Percentiles rank a stretch among this genome's conserved stretches.
phyloP scores from a whole-genome alignment of 2,329 filamentous ascomycete species.

The Xylaria arbuscula region DNA sequence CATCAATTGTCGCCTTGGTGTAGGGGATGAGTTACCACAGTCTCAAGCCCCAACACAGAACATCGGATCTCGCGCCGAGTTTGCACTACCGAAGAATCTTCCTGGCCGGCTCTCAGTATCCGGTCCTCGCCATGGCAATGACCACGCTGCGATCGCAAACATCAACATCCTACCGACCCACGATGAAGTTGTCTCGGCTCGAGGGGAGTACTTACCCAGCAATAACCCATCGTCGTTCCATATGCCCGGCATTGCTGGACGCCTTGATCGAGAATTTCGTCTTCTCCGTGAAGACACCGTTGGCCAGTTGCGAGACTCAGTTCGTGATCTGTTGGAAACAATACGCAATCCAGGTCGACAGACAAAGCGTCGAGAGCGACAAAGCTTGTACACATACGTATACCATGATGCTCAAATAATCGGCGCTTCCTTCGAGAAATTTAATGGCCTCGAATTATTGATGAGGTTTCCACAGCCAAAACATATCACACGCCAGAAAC shows the following conservation, averaged over 20 bases:
- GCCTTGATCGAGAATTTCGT: constrained; percentile 66
- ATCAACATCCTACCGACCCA: constrained; percentile 63
- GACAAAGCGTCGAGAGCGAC: constrained; percentile 37
- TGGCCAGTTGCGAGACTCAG: constrained; percentile 62
- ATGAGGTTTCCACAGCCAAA: constrained; percentile 60
- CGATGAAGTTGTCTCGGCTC: constrained; percentile 57
- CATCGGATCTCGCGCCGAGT: constrained; percentile 43
- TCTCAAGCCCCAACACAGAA: constrained; percentile 12
- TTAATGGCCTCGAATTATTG: constrained; percentile 57
- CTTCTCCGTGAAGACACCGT: constrained; percentile 67
- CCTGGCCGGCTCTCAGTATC: constrained; percentile 50
- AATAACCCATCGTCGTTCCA: constrained; percentile 56
- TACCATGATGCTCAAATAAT: constrained; percentile 53
- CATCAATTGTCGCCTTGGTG: constrained; percentile 48
- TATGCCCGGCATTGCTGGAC: constrained; percentile 56
- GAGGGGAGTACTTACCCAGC: constrained; percentile 58
- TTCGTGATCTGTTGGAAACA: constrained; percentile 54
- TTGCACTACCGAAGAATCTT: constrained; percentile 50
- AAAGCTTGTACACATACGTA: constrained; percentile 50
- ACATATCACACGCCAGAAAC: constrained; percentile 41
- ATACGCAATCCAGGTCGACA: constrained; percentile 41
- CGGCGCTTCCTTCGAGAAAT: constrained; percentile 51
- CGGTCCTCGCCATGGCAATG: constrained; percentile 61
- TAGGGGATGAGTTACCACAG: constrained; percentile 44
- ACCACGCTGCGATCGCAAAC: constrained; percentile 57